Evolutionary conservation across 495 filamentous ascomycete species (phyloP), one percentile per base, ranked within the genome.

Genomic region (Hypoxylon lenormandii): DNA sequence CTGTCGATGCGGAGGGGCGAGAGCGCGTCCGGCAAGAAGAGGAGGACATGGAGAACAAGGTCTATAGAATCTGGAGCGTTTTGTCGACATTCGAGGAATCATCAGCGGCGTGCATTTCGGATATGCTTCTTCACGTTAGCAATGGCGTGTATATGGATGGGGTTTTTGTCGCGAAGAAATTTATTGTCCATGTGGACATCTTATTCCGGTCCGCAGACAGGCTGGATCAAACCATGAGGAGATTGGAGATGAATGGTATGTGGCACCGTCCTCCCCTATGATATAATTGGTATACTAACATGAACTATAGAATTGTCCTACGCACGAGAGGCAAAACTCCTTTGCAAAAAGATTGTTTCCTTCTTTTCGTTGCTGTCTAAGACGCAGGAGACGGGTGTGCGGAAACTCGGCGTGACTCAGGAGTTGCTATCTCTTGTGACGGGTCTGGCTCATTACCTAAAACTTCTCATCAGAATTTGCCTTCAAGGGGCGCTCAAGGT

Each of bases 261-360:
- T 78, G 38, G 37, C 22, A 48, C 46, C 19, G 7, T 28, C 7
- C 47, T n/a, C n/a, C n/a, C n/a, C 26, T 6, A 30, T 37, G 12
- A 30, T 16, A 18, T 30, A 11, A 15, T 16, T 46, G 2, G 49
- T 6, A 53, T 65, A n/a, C 50, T 61, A 52, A 60, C 37, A 45
- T 64, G 75, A 60, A 71, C 37, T 56, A 23, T 73, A 94, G 94
- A 91, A 60, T 82, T 98, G 40, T 90, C 92, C 22, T 98, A 97
- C 76, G 91, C 91, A 16, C 89, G 96, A 59, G 96, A 99, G 81
- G 91, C 96, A 18, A 99, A 98, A 79, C 84, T 99, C 28, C 88
- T 99, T 11, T 99, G 96, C 83, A 99, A 99, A 78, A 99, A 99
- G 79, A 96, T 99, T 54, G 95, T 99, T 22, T 91, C 95, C 15